Evolutionary conservation across 2,329 filamentous ascomycete species (phyloP), one percentile per base, ranked within the genome.

Genomic region (Rosellinia necatrix): DNA sequence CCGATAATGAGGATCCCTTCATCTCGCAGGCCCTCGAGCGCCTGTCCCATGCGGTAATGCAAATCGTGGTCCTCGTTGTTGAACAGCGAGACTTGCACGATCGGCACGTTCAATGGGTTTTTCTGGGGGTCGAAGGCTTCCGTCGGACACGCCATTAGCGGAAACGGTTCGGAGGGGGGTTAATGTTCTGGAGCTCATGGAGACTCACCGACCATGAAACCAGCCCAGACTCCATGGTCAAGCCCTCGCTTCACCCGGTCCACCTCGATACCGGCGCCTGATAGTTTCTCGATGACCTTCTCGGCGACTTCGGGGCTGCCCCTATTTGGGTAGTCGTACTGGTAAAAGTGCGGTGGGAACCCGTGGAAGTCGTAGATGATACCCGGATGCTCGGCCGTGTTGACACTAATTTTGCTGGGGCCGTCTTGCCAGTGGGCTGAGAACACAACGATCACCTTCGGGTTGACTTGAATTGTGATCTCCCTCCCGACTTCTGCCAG

Each of bases 321-420:
- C 13, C 74, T 76, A 61, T 85, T 79, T 0, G 82, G 82, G 50
- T 78, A 87, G 43, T 81, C 76, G 56, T 81, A 76, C 57, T 81
- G 74, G 68, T 87, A 87, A 66, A 83, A 87, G 66, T 84, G 78
- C 5, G 73, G 65, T 1, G 83, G 84, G 67, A 87, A 87, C 1
- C 83, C 83, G 64, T 83, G 82, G 71, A 84, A 86, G 73, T 86
- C 84, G 66, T 86, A 86, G 44, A 87, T 83, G 60, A 86, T 63
- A 54, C 80, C 77, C 15, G 78, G 79, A 21, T 74, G 71, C 63
- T 83, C 81, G 1, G 78, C 80, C 1, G 76, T 79, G 64, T 86
- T 86, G 65, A 86, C 77, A 64, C 82, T 72, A 43, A 86, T 74
- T 1, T 70, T 78, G 65, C 77, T 75, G 38, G 67, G 68, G 58